Base-by-base conservation (phyloP, 495 filamentous ascomycete species). In the Rhypophila decipiens region DNA sequence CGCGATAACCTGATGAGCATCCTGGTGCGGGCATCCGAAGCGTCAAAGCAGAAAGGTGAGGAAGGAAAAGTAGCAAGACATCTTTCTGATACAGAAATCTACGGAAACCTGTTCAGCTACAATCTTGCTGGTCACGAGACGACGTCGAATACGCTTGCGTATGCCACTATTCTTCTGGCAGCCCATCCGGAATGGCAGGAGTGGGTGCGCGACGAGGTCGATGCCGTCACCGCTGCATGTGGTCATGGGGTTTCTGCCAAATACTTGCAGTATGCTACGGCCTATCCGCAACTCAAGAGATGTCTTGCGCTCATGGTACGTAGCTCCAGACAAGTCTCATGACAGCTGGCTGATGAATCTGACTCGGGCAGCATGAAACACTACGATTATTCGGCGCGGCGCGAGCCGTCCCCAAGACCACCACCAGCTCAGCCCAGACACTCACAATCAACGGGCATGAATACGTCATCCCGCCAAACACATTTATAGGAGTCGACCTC, bases 71-170 rank as follows among this genome's bases (percentile, higher is more conserved):
- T 7, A 13, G 27, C 27, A 7, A 31, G 27, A 13, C 27, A 31
- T 31, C 27, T 31, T 31, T 31, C 27, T 31, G 27, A 31, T 31
- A 13, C 27, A 13, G 74, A 75, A 47, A 68, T 78, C 12, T 70
- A 64, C 18, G 74, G 75, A 27, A 77, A 77, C 37, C 66, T 80
- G 17, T 82, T 77, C 42, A 59, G 72, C 5, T 75, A 78, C 52
- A 78, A 63, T 21, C 63, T 71, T 22, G 78, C 77, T 3, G 78
- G 77, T 0, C 73, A 74, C 47, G 76, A 81, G 42, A 78, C 76
- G 0, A 77, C 75, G 0, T 69, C 76, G 0, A 74, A 72, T 35
- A 74, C 67, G 0, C 57, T 79, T 20, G 65, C 69, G 0, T 75
- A 70, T 50, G 67, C 75, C 2, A 42, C 77, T 1, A 57, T 64